Conservation (phyloP, 257 asterid genomes). For the Lantana camara region DNA sequence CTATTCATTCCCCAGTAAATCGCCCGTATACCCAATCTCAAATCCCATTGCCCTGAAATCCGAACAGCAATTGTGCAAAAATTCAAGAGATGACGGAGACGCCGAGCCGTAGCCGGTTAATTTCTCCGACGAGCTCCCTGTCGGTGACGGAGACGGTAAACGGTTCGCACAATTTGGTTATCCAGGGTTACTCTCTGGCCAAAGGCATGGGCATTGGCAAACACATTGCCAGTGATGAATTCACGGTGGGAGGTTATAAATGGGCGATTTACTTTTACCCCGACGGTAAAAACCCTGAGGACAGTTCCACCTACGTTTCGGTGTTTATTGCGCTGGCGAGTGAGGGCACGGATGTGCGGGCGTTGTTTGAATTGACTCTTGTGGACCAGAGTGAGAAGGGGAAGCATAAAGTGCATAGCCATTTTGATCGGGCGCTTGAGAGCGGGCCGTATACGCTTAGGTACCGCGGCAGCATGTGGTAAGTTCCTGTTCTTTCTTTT, state of each 20-base stretch:
- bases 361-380: constrained; percentile 69
- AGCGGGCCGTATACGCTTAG: constrained; percentile 70
- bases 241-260: constrained; percentile 66
- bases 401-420: constrained; percentile 74
- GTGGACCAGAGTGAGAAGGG: constrained; percentile 81
- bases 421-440: constrained; percentile 72
- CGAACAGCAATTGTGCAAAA: not conserved
- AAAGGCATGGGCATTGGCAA: constrained; percentile 77
- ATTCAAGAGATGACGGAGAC: constrained; percentile 25
- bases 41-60: constrained; percentile 7
- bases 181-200: constrained; percentile 68
- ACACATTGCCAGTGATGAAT: constrained; percentile 69
- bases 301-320: constrained; percentile 60
- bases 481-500: constrained; percentile 12
- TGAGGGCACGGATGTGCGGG: constrained; percentile 78
- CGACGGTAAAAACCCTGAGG: constrained; percentile 69
- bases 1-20: constrained; percentile 18
- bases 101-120: constrained; percentile 17
- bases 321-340: constrained; percentile 69
- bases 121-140: constrained; percentile 58
- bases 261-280: constrained; percentile 82
- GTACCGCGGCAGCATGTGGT: constrained; percentile 74
- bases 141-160: constrained; percentile 63
- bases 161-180: constrained; percentile 65
- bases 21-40: not conserved